Evolutionary conservation across 768 basidiomycete species (phyloP), one percentile per base, ranked within the genome.

Genomic region (Auricularia heimuer): DNA sequence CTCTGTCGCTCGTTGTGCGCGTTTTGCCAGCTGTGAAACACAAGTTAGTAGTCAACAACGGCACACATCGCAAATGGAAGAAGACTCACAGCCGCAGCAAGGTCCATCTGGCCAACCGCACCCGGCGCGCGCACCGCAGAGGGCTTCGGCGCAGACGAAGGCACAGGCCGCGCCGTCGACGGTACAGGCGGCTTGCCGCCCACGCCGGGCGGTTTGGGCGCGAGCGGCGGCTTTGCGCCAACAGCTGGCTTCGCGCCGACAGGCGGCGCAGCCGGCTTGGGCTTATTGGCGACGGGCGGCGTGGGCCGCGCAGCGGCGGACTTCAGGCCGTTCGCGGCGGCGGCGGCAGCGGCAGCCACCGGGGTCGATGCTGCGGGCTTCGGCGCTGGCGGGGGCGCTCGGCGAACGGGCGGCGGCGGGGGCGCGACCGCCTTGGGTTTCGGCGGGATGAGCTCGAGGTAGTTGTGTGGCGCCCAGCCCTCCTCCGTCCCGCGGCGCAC

Each of bases 381-480:
- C 79, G 85, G 78, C 3, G 75, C 72, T 18, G 77, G 75, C 2
- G 83, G 78, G 8, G 83, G 82, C 11, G 75, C 74, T 47, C 79
- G 78, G 37, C 76, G 77, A 54, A 75, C 71, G 0, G 88, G 89
- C 0, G 88, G 87, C 0, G 91, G 89, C 0, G 90, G 85, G 0
- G 89, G 80, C 29, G 87, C 80, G 0, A 85, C 78, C 1, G 87
- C 81, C 54, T 84, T 85, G 2, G 85, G 81, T 68, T 83, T 85
- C 24, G 83, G 83, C 18, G 87, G 86, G 3, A 88, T 83, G 39
- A 89, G 81, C 73, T 97, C 94, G 6, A 96, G 85, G 71, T 94
- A 97, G 74, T 93, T 94, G 69, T 88, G 87, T 2, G 97, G 97
- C 21, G 95, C 93, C 94, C 95, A 99, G 14, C 93, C 97, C 73